Base-by-base conservation (phyloP, 1,284 basidiomycete genomes). In the Cutaneotrichosporon cavernicola region DNA sequence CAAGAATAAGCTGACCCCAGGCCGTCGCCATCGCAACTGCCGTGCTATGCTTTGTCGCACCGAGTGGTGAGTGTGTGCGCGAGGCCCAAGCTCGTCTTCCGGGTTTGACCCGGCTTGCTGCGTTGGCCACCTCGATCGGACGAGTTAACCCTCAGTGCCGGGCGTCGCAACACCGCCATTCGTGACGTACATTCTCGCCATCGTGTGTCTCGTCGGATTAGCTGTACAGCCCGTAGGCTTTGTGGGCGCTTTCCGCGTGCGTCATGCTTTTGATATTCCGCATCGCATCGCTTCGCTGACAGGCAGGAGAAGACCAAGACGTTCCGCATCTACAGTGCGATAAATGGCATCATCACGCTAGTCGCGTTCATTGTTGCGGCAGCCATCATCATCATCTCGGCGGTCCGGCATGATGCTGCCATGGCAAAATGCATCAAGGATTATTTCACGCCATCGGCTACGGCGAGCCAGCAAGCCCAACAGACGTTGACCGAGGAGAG, bases 381-480 rank as follows among this genome's bases (percentile, higher is more conserved):
- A 9, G 89, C 86, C 16, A 90, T 92, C 87, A 87, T 89, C 66
- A 87, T 87, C 65, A 81, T 91, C 55, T 92, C 91, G 22, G 91
- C 89, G 5, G 79, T 86, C 16, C 84, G 86, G 46, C 93, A 97
- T 75, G 83, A 82, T 26, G 84, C 84, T 5, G 91, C 92, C 6
- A 84, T 90, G 70, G 72, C 82, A 0, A 83, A 84, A 8, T 97
- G 93, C 77, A 79, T 88, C 65, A 73, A 75, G 16, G 14, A 26
- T 11, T 56, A 56, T 26, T 56, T 56, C 16, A 30, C 36, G 36
- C 36, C 55, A 13, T 8, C 36, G 14, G 21, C 21, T 5, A 14
- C 36, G 21, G 38, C 55, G 38, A 18, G 11, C 5, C 9, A 10
- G 11, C 30, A 36, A n/a, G 16, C 36, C 32, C 72, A 66, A 30